phyloP scores from a whole-genome alignment of 2,329 filamentous ascomycete species.

The Shiraia sp. region DNA sequence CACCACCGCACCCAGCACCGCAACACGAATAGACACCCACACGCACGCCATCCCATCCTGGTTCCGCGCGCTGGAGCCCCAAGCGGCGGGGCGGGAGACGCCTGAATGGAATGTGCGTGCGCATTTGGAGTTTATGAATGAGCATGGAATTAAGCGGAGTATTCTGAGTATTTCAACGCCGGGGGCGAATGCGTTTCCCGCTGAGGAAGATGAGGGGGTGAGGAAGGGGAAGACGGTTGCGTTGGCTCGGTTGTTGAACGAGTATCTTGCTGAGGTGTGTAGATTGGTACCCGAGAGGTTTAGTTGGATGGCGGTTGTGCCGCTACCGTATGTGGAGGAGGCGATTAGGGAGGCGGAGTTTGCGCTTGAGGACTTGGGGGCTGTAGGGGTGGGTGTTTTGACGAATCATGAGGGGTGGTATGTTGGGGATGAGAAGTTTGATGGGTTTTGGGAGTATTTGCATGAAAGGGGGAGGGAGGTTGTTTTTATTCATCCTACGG shows the following conservation, averaged over 20 bases:
- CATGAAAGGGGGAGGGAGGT: conserved; percentile 31
- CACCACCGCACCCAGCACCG: conserved; percentile 19
- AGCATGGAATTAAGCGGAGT: conserved; percentile 29
- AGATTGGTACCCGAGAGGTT: conserved; percentile 31
- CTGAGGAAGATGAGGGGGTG: conserved; percentile 9
- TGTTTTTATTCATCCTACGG: conserved; percentile 43
- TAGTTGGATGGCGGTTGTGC: conserved; percentile 31
- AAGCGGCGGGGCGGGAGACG: conserved; percentile 39
- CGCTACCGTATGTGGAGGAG: conserved; percentile 37
- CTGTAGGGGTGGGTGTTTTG: conserved; percentile 37
- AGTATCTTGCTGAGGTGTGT: conserved; percentile 31
- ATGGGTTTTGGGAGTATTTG: conserved; percentile 32
- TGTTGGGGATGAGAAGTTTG: conserved; percentile 32
- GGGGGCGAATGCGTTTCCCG: conserved; percentile 39
- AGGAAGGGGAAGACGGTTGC: conserved; percentile 32
- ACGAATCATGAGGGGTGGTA: conserved; percentile 43
- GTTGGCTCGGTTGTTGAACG: conserved; percentile 42
- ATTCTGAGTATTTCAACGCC: conserved; percentile 42
- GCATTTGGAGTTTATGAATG: conserved; percentile 40
- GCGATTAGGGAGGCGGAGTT: conserved; percentile 34
- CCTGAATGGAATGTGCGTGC: conserved; percentile 33
- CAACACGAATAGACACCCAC: conserved; percentile 41
- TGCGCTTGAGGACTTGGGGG: conserved; percentile 32
- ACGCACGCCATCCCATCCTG: conserved; percentile 42
- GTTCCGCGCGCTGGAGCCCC: conserved; percentile 38